Evolutionary conservation across 2,329 filamentous ascomycete species (phyloP).

Genomic region (Biscogniauxia marginata): DNA sequence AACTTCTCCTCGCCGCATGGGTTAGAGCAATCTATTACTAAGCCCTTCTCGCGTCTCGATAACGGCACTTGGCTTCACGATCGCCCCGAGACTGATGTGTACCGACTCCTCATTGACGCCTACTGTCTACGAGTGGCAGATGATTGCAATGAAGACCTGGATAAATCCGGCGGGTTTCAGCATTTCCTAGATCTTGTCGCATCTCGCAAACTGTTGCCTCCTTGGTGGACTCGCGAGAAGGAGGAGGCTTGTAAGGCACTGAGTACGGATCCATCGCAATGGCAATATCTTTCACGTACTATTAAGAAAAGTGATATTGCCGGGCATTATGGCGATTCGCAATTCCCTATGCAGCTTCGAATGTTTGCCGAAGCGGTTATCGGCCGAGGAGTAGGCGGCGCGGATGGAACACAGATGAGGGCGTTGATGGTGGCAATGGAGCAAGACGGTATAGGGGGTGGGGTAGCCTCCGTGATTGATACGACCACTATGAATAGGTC

Average conservation of each 20-base stretch:
- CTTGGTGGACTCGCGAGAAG: constrained; percentile 14
- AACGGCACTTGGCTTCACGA: constrained; percentile 15
- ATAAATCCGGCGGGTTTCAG: constrained; percentile 8
- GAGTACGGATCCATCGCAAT: constrained; percentile 6
- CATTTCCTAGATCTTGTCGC: constrained; percentile 6
- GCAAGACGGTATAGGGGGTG: neutral
- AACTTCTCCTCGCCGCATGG: constrained; percentile 11
- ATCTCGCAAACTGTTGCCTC: constrained; percentile 6
- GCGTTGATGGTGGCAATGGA: constrained; percentile 21
- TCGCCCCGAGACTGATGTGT: constrained; percentile 16
- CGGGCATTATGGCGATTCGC: constrained; percentile 41
- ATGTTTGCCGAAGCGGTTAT: constrained; percentile 45
- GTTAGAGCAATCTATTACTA: constrained; percentile 10
- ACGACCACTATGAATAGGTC: too few species aligned
- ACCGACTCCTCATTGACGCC: constrained; percentile 7
- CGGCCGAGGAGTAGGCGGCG: constrained; percentile 30
- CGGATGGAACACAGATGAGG: constrained; percentile 20
- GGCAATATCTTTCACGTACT: constrained; percentile 3
- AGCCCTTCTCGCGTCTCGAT: constrained; percentile 15
- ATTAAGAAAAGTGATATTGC: constrained; percentile 15
- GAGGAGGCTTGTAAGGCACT: constrained; percentile 8
- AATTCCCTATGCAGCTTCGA: constrained; percentile 50
- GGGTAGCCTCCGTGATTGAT: neutral
- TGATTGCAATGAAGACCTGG: constrained; percentile 8
- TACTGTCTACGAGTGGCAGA: constrained; percentile 15